These are phyloP conservation scores for Diplodia scrobiculata DNA, from an alignment of 2,329 filamentous ascomycete species.

Conservation along the genomic window DNA sequence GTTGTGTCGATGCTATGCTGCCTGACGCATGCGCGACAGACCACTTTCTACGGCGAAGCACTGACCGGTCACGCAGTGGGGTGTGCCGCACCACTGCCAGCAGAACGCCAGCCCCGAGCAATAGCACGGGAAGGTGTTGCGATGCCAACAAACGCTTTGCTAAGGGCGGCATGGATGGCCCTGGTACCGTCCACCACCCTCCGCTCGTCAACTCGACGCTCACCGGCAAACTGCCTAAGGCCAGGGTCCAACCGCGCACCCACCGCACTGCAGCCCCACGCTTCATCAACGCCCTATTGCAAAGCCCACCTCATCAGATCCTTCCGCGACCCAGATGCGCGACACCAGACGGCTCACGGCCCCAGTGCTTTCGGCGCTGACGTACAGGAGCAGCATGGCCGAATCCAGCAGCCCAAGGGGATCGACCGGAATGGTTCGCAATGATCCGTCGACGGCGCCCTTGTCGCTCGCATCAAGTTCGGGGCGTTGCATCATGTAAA, in stretches of 20 bases:
- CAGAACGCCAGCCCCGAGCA: conserved; percentile 17
- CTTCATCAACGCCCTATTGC: conserved; percentile 3
- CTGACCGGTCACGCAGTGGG: conserved; percentile 25
- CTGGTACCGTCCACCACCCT: not conserved
- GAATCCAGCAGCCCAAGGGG: not conserved
- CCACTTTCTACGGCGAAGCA: not conserved
- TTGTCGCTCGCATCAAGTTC: conserved; percentile 7
- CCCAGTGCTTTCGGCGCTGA: conserved; percentile 15
- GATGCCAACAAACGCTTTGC: conserved; percentile 18
- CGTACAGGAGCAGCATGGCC: conserved; percentile 22
- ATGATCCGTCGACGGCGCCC: conserved; percentile 12
- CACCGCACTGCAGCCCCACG: conserved; percentile 5
- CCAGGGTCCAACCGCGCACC: conserved; percentile 19
- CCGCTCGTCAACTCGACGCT: not conserved
- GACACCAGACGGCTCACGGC: not conserved
- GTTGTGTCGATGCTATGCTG: conserved; percentile 12
- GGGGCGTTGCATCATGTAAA: too few species aligned
- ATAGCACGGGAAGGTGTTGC: conserved; percentile 24
- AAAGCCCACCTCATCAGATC: conserved; percentile 22
- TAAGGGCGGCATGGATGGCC: conserved; percentile 16
- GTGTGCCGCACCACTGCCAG: conserved; percentile 8
- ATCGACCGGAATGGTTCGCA: conserved; percentile 25
- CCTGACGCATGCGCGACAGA: conserved; percentile 22
- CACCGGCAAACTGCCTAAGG: conserved; percentile 16
- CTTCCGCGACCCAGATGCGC: conserved; percentile 20